Percentiles rank a stretch among this genome's conserved stretches.
Conservation (phyloP, 2,329 filamentous ascomycete genomes). For the Akanthomyces muscarius region DNA sequence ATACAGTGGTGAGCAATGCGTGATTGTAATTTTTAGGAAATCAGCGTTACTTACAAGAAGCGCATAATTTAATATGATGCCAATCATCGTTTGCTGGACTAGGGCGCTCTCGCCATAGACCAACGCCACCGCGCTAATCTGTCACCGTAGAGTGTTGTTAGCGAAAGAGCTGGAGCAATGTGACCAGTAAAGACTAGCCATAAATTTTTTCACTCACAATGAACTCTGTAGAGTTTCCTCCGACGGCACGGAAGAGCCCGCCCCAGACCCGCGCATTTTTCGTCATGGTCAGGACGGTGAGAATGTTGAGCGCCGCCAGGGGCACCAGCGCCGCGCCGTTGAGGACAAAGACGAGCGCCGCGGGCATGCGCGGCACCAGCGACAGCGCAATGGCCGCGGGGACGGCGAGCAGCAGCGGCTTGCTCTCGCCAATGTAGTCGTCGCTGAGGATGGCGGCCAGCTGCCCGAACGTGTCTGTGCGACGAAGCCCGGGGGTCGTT, state of each 20-base stretch:
- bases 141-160: background rate
- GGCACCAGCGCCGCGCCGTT: conserved; percentile 18
- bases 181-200: no score
- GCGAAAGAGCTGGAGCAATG: background rate
- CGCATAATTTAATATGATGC: conserved; percentile 19
- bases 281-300: conserved; percentile 16
- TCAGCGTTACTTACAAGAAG: conserved; percentile 16
- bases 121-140: conserved; percentile 14
- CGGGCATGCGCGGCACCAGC: background rate
- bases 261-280: conserved; percentile 14
- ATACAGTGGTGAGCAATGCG: no score
- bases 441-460: conserved; percentile 17
- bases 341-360: conserved; percentile 15
- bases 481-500: background rate
- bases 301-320: conserved; percentile 18
- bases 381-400: conserved; percentile 11
- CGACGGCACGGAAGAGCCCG: conserved; percentile 17
- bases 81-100: conserved; percentile 19
- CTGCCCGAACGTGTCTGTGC: conserved; percentile 17
- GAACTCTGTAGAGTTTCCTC: conserved; percentile 20
- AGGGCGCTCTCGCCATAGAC: conserved; percentile 10
- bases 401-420: conserved; percentile 17
- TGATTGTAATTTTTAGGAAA: no score
- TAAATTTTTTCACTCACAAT: conserved; percentile 3
- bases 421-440: conserved; percentile 18